These are phyloP conservation scores for Plasmodium blacklocki DNA, from an alignment of 169 alveolate genomes.

Conservation along the genomic window DNA sequence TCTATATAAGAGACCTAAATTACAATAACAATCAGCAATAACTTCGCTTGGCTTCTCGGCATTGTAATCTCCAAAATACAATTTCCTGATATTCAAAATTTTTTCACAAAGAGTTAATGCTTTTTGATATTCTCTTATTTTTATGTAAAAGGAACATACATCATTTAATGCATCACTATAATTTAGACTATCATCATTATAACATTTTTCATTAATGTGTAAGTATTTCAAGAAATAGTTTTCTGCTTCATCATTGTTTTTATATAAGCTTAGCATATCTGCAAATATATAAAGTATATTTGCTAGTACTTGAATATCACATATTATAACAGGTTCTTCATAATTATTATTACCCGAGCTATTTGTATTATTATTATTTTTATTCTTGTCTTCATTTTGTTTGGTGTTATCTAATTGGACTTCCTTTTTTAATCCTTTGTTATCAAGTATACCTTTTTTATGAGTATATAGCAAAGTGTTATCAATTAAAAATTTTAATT, in stretches of 20 bases:
- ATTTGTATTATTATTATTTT: neutral
- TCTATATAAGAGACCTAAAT: conserved; percentile 86
- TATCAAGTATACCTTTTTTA: conserved; percentile 65
- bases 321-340: conserved; percentile 78
- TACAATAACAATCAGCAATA: conserved; percentile 89
- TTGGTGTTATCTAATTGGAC: neutral
- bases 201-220: conserved; percentile 39
- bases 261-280: conserved; percentile 79
- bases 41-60: conserved; percentile 82
- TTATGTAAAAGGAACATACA: conserved; percentile 81
- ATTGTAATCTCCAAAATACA: conserved; percentile 83
- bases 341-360: conserved; percentile 5
- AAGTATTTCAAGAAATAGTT: conserved; percentile 73
- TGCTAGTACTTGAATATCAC: conserved; percentile 79
- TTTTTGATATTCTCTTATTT: conserved; percentile 80
- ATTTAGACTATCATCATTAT: conserved; percentile 61
- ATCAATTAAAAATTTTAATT: conserved; percentile 86
- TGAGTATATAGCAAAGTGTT: conserved; percentile 83
- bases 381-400: neutral
- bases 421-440: conserved; percentile 22
- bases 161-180: conserved; percentile 83
- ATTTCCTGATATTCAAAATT: conserved; percentile 81
- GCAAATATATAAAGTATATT: conserved; percentile 79
- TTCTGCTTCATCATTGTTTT: conserved; percentile 77
- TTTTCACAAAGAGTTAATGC: conserved; percentile 82